A percentile compares a stretch with the other conserved stretches of the same genome.
These are phyloP conservation scores for Trichosporon ovoides DNA, from an alignment of 1,284 basidiomycete genomes.

Conservation along the genomic window DNA sequence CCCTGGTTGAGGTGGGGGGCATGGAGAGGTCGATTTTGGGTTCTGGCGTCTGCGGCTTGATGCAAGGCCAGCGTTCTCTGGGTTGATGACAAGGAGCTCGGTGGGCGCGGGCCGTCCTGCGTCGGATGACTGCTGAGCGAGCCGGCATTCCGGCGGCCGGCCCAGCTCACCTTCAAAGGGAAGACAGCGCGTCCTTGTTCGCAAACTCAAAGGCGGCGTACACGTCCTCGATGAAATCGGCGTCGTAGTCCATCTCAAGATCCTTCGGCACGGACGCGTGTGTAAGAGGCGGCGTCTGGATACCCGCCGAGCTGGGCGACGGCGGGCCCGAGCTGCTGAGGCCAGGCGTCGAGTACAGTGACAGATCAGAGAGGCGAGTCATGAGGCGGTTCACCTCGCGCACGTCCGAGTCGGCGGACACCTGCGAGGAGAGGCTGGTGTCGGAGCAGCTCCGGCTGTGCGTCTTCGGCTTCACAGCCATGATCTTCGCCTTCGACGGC, in stretches of 20 bases:
- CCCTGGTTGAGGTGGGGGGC: background rate
- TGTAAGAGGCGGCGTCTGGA: background rate
- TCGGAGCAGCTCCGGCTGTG: background rate
- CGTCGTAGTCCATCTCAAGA: constrained; percentile 2
- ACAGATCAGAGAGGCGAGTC: background rate
- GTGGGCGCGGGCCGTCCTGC: too few species aligned
- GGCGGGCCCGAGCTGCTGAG: background rate
- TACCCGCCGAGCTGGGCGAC: background rate
- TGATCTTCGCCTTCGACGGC: background rate
- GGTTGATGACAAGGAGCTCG: too few species aligned
- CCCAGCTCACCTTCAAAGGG: background rate
- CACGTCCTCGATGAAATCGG: constrained; percentile 5
- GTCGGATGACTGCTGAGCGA: too few species aligned
- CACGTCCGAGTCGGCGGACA: background rate
- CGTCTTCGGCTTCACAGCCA: background rate
- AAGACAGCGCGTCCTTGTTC: background rate
- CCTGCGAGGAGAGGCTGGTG: background rate
- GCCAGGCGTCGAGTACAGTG: background rate
- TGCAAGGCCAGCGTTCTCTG: too few species aligned
- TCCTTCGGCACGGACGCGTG: background rate
- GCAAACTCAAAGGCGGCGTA: constrained; percentile 2
- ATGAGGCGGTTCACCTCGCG: background rate
- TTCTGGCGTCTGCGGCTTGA: too few species aligned
- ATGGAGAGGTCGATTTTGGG: too few species aligned
- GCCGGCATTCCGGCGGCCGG: too few species aligned